Evolutionary conservation across 192 early-diverging fungal species (phyloP).

Genomic region (Podila minutissima): DNA sequence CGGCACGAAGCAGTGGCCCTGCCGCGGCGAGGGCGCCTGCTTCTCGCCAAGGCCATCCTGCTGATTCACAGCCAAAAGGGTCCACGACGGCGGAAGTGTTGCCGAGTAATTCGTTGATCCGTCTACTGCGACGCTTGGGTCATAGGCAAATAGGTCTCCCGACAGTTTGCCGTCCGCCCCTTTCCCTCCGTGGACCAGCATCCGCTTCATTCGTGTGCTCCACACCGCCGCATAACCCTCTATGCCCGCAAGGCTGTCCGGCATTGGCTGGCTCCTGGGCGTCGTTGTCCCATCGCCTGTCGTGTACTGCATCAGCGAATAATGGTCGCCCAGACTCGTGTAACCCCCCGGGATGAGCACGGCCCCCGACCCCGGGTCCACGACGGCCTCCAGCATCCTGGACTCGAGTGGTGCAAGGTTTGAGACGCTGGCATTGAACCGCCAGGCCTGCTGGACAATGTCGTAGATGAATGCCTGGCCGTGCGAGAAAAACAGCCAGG

Average conservation of each 20-base stretch:
- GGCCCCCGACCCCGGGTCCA: neutral
- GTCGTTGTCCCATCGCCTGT: neutral
- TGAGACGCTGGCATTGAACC: neutral
- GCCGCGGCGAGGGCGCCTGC: neutral
- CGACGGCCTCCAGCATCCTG: neutral
- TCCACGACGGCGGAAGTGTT: neutral
- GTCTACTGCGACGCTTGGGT: neutral
- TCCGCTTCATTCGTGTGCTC: neutral
- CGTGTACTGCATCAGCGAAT: neutral
- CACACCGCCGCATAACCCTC: neutral
- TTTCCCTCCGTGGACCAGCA: neutral
- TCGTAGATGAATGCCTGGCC: neutral
- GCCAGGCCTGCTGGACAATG: neutral
- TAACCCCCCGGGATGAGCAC: neutral
- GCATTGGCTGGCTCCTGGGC: neutral
- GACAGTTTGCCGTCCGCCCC: neutral
- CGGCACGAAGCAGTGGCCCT: neutral
- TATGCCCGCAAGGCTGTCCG: neutral
- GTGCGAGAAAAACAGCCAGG: neutral
- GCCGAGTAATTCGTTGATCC: neutral
- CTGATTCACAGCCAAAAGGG: neutral
- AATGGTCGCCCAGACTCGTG: neutral
- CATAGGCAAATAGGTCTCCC: neutral
- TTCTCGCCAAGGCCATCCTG: neutral
- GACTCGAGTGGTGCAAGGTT: neutral